Evolutionary conservation across 2,329 filamentous ascomycete species (phyloP).

Genomic region (Diaporthe capsici): DNA sequence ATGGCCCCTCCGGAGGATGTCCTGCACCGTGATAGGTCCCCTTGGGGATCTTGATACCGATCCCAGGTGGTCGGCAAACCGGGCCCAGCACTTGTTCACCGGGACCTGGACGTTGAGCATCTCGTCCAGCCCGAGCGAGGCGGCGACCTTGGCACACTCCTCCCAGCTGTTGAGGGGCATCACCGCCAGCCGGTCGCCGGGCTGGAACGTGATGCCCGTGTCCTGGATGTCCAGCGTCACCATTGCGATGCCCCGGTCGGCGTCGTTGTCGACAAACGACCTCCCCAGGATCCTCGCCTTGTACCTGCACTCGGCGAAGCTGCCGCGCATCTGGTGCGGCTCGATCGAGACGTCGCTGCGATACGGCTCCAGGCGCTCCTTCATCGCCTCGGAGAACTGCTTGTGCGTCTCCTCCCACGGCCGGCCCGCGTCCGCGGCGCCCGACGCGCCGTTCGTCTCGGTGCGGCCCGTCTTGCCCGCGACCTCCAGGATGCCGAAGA

Average conservation of each 20-base stretch:
- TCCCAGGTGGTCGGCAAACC: constrained; percentile 62
- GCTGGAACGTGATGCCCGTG: constrained; percentile 67
- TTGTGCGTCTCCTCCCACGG: constrained; percentile 66
- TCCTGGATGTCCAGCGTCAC: constrained; percentile 67
- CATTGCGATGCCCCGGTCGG: constrained; percentile 60
- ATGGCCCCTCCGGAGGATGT: constrained; percentile 66
- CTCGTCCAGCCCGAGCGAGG: constrained; percentile 63
- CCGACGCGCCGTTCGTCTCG: constrained; percentile 66
- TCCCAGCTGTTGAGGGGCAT: constrained; percentile 70
- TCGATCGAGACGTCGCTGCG: constrained; percentile 62
- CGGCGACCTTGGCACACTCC: constrained; percentile 68
- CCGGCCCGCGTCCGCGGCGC: constrained; percentile 56
- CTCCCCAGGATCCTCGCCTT: constrained; percentile 60
- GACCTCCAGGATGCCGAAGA: constrained; percentile 68
- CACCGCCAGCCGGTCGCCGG: constrained; percentile 66
- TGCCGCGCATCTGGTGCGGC: constrained; percentile 67
- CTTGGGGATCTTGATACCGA: constrained; percentile 51
- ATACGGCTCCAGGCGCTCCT: constrained; percentile 65
- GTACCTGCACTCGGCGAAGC: constrained; percentile 68
- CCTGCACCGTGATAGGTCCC: constrained; percentile 58
- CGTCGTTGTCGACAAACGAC: constrained; percentile 62
- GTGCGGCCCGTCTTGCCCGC: constrained; percentile 67
- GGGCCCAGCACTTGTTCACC: constrained; percentile 58
- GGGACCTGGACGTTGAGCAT: constrained; percentile 59
- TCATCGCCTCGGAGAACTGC: constrained; percentile 68